These are phyloP conservation scores for Sherardia arvensis DNA, from an alignment of 257 asterid species.

Conservation along the genomic window DNA sequence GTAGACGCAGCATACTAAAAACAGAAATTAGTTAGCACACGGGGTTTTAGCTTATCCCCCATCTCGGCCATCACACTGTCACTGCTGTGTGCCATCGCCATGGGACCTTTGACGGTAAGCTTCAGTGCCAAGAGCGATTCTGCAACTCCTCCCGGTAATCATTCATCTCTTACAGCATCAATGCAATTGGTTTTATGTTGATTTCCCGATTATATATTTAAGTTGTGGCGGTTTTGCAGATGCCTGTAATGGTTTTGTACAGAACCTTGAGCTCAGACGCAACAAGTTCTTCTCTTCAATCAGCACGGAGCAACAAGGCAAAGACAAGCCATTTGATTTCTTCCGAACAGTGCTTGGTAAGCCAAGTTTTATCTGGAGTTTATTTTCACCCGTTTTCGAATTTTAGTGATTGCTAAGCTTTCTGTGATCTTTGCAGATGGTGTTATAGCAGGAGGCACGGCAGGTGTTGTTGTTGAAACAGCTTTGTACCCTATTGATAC, in stretches of 20 bases:
- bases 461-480: constrained; percentile 95
- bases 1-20: neutral
- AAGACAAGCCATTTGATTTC: constrained; percentile 78
- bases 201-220: neutral
- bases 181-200: neutral
- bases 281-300: constrained; percentile 63
- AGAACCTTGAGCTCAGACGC: constrained; percentile 32
- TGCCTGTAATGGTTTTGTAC: constrained; percentile 41
- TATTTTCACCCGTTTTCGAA: neutral
- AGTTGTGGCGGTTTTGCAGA: constrained; percentile 44
- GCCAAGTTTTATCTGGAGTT: constrained; percentile 14
- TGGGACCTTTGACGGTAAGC: constrained; percentile 64
- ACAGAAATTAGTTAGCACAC: neutral
- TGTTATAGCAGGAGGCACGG: constrained; percentile 84
- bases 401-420: constrained; percentile 4
- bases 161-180: neutral
- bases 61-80: neutral
- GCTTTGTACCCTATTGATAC: constrained; percentile 94
- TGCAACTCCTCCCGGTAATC: constrained; percentile 15
- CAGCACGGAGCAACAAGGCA: constrained; percentile 38
- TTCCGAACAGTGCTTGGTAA: constrained; percentile 63
- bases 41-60: neutral
- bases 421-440: constrained; percentile 58
- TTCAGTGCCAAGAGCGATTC: constrained; percentile 46
- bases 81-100: constrained; percentile 4